Conservation (phyloP, 2,329 filamentous ascomycete genomes). For the Rutstroemia sp. region DNA sequence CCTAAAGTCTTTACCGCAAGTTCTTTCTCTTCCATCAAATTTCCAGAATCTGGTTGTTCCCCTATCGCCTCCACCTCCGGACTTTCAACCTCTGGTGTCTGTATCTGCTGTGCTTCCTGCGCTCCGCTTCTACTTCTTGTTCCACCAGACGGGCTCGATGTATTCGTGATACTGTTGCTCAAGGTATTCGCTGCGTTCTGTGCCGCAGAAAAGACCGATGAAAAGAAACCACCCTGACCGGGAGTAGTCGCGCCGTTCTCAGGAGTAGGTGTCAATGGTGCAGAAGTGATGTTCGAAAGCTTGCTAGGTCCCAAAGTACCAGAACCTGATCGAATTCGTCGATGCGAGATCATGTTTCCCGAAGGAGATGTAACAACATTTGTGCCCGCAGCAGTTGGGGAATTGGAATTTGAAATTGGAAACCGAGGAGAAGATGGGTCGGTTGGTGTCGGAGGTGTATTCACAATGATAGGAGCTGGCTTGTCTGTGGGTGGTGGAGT, state of each 20-base stretch:
- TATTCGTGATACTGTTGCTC: slow-evolving; percentile 67
- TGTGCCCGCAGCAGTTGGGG: slow-evolving; percentile 26
- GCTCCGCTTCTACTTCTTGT: slow-evolving; percentile 36
- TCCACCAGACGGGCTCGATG: slow-evolving; percentile 45
- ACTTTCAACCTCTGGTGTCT: slow-evolving; percentile 21
- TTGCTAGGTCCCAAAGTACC: slow-evolving; percentile 61
- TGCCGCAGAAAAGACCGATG: slow-evolving; percentile 83
- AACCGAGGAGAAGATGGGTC: slow-evolving; percentile 32
- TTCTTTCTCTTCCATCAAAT: slow-evolving; percentile 48
- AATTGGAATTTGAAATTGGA: slow-evolving; percentile 17
- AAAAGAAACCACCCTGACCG: slow-evolving; percentile 68
- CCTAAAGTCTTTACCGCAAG: slow-evolving; percentile 84
- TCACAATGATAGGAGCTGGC: slow-evolving; percentile 49
- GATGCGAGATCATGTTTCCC: slow-evolving; percentile 69
- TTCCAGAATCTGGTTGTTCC: slow-evolving; percentile 27
- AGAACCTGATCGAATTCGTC: slow-evolving; percentile 50
- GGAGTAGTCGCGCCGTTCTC: slow-evolving; percentile 51
- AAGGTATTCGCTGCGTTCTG: slow-evolving; percentile 80
- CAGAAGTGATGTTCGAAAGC: slow-evolving; percentile 67
- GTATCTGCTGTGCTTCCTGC: slow-evolving; percentile 21
- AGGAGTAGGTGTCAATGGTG: slow-evolving; percentile 67
- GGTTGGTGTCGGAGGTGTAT: slow-evolving; percentile 58
- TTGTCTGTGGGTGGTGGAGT: slow-evolving; percentile 26
- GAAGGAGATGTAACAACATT: slow-evolving; percentile 55
- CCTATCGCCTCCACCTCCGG: slow-evolving; percentile 28